Evolutionary conservation across 1,139 yeast species (phyloP), one percentile per base, ranked within the genome.

Genomic region (Geotrichum candidum): DNA sequence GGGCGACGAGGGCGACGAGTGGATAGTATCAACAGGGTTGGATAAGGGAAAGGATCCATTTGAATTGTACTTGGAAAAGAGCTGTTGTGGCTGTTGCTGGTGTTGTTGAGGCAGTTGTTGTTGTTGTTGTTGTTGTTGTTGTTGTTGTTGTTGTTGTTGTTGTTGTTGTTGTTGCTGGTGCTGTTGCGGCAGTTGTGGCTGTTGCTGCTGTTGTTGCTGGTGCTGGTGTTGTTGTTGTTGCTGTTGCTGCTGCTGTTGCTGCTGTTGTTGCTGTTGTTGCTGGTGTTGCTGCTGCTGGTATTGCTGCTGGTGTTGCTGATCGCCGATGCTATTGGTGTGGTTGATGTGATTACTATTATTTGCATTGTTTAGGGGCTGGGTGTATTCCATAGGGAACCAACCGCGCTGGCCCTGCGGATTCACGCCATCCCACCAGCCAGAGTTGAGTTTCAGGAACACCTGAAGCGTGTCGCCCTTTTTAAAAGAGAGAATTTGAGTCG

Each of bases 401-500:
- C 77, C 77, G 33, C 74, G 68, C 29, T 63, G 64, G 52, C 72
- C 71, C 33, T 63, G 60, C 27, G 68, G 62, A 35, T 66, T 65
- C 18, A 64, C 66, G 23, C 77, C 77, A 59, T 74, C 75, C 76
- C 77, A 74, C 77, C 77, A 74, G 18, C 77, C 77, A 4, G 75
- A 70, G 51, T 70, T 69, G 22, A 73, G 69, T 61, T 84, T 87
- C 58, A 78, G 76, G 31, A 89, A 79, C n/a, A 90, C 77, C 62
- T 79, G 74, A 68, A 84, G 80, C 66, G 88, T 75, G 72, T 91
- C 97, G 64, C 77, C 77, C 33, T 66, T 83, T 81, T 48, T 84
- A 81, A 70, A 94, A 84, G 66, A 80, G 82, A 69, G 81, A 79
- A 76, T 88, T 90, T 70, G 84, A 80, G 65, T 86, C 83, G 72